A percentile compares a stretch with the other conserved stretches of the same genome.
phyloP scores from a whole-genome alignment of 2,329 filamentous ascomycete genomes.

The Xylariaceae sp. region DNA sequence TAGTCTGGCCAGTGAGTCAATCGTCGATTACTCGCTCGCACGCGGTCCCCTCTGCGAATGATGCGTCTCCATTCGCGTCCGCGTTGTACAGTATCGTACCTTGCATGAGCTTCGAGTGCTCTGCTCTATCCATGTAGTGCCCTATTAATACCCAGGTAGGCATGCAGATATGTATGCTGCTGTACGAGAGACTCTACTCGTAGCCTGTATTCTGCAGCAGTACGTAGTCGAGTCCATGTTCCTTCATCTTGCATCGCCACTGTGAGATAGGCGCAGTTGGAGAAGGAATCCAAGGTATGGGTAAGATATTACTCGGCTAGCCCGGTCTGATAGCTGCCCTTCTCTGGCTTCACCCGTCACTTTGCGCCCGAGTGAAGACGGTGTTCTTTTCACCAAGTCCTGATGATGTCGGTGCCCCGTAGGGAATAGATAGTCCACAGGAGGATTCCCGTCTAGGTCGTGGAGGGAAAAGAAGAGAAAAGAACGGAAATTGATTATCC shows the following conservation, averaged over 20 bases:
- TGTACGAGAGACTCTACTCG: background rate
- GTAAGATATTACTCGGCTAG: background rate
- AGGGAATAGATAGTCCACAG: background rate
- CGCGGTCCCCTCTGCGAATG: background rate
- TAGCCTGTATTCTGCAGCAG: background rate
- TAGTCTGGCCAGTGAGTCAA: conserved; percentile 14
- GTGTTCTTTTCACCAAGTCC: too few species aligned
- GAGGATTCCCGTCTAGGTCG: background rate
- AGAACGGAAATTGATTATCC: background rate
- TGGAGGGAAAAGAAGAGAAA: background rate
- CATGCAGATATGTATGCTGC: background rate
- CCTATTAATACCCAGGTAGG: too few species aligned
- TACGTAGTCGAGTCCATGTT: background rate
- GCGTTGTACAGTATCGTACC: conserved; percentile 25
- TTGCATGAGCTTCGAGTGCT: conserved; percentile 23
- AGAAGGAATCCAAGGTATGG: background rate
- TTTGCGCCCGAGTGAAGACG: background rate
- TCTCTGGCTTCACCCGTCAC: background rate
- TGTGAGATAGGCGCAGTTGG: conserved; percentile 8
- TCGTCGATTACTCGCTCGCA: conserved; percentile 6
- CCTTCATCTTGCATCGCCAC: conserved; percentile 3
- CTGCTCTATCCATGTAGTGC: background rate
- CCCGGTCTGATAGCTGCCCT: background rate
- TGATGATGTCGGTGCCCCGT: background rate
- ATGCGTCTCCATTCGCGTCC: conserved; percentile 23